These are phyloP conservation scores for Rhodotorula sp. DNA, from an alignment of 1,284 basidiomycete genomes.

Conservation along the genomic window DNA sequence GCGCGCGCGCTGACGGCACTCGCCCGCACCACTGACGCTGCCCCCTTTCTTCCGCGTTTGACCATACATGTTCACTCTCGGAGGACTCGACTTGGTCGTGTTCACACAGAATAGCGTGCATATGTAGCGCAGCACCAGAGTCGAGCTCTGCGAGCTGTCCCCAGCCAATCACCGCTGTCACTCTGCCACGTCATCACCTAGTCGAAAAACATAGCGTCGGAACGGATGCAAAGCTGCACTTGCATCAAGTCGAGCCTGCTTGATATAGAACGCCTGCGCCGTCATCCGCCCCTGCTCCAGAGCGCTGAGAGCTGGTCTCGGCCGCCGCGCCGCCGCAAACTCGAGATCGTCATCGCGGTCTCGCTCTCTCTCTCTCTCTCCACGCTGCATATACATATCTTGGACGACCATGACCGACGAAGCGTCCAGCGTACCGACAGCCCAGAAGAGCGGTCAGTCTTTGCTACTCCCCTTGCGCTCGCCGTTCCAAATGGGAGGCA, in stretches of 20 bases:
- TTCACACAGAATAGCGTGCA: too few species aligned
- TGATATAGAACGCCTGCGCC: too few species aligned
- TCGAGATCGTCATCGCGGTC: not conserved
- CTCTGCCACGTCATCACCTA: not conserved
- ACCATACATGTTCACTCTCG: too few species aligned
- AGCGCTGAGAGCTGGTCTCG: not conserved
- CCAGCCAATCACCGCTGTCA: too few species aligned
- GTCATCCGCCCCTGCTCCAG: too few species aligned
- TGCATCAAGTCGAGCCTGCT: too few species aligned
- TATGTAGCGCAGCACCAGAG: too few species aligned
- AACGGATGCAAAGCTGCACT: too few species aligned
- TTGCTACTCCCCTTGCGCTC: not conserved
- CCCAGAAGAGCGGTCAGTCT: slow-evolving; percentile 57
- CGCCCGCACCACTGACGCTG: not conserved
- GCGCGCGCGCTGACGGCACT: not conserved
- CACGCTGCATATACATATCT: not conserved
- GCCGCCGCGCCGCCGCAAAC: not conserved
- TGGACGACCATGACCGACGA: slow-evolving; percentile 22
- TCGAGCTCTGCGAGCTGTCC: too few species aligned
- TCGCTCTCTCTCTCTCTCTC: not conserved
- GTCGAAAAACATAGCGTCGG: too few species aligned
- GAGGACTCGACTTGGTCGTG: too few species aligned
- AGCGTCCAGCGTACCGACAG: slow-evolving; percentile 61
- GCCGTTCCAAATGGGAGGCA: not conserved
- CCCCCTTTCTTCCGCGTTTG: not conserved